Evolutionary conservation across 202 grass and related monocot species (phyloP).

Genomic region (Dendrocalamus latiflorus): DNA sequence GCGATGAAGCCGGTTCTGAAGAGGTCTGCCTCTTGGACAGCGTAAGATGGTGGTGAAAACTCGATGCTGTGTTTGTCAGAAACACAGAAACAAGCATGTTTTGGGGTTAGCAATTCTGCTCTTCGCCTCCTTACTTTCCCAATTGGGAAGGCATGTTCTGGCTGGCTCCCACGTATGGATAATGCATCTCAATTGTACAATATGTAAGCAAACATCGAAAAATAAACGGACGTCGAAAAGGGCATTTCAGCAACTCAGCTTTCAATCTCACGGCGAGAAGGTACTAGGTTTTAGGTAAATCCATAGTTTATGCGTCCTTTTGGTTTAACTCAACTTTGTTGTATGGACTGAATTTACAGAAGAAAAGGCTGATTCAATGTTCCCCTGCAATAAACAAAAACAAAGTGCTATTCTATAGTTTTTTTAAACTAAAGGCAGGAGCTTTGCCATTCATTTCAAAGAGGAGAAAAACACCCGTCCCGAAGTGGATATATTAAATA

Average conservation of each 20-base stretch:
- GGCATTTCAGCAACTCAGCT: not conserved
- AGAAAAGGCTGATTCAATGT: not conserved
- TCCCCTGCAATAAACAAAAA: not conserved
- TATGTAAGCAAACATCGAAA: not conserved
- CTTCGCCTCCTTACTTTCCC: not conserved
- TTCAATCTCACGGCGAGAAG: not conserved
- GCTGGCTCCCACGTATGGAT: not conserved
- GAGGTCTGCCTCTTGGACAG: constrained; percentile 73
- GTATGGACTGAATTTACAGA: not conserved
- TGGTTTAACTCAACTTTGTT: not conserved
- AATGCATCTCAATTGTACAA: not conserved
- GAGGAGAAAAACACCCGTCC: no score
- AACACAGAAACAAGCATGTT: not conserved
- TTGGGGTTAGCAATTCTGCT: not conserved
- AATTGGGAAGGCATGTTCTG: not conserved
- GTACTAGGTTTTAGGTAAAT: not conserved
- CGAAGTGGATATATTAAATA: no score
- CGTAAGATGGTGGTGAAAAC: not conserved
- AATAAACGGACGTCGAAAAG: not conserved
- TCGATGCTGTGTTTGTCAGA: not conserved
- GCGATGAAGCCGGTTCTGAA: constrained; percentile 65
- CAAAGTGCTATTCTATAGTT: no score
- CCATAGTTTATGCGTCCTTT: not conserved
- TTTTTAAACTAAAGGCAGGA: no score
- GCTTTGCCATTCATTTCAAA: no score